phyloP scores from a whole-genome alignment of 331 rosid genomes.

The Dryas integrifolia region DNA sequence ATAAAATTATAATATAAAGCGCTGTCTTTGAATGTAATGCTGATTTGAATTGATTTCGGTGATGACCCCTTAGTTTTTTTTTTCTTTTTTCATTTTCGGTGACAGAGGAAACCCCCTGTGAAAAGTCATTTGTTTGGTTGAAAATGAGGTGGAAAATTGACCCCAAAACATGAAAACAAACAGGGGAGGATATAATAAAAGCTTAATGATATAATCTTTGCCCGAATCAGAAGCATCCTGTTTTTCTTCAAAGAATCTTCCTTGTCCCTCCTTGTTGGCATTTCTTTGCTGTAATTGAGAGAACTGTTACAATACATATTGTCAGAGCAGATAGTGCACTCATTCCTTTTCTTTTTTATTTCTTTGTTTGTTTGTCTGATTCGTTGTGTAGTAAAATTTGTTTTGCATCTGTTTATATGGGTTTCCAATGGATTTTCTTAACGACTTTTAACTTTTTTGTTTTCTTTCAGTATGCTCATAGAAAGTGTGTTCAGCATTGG shows the following conservation, averaged over 20 bases:
- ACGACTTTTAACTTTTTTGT: neutral
- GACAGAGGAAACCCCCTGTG: neutral
- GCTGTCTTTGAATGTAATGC: neutral
- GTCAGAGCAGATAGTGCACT: neutral
- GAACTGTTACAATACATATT: neutral
- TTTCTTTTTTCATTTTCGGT: neutral
- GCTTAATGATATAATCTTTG: no score
- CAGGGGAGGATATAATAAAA: neutral
- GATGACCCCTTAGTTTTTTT: neutral
- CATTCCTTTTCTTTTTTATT: neutral
- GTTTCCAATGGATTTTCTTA: neutral
- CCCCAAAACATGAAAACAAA: neutral
- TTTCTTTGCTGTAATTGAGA: neutral
- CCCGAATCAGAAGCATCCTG: no score
- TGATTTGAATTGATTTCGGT: neutral
- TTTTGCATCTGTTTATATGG: slow-evolving; percentile 5
- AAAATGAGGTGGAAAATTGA: no score
- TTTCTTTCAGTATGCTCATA: slow-evolving; percentile 76
- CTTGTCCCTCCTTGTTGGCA: neutral
- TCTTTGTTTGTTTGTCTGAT: neutral
- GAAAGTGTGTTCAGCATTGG: slow-evolving; percentile 98
- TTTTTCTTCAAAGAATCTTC: neutral
- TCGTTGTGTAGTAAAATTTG: neutral
- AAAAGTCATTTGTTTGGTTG: no score
- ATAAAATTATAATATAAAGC: neutral